Evolutionary conservation across 306 rosid genomes (phyloP).

Genomic region (Cucurbita moschata): DNA sequence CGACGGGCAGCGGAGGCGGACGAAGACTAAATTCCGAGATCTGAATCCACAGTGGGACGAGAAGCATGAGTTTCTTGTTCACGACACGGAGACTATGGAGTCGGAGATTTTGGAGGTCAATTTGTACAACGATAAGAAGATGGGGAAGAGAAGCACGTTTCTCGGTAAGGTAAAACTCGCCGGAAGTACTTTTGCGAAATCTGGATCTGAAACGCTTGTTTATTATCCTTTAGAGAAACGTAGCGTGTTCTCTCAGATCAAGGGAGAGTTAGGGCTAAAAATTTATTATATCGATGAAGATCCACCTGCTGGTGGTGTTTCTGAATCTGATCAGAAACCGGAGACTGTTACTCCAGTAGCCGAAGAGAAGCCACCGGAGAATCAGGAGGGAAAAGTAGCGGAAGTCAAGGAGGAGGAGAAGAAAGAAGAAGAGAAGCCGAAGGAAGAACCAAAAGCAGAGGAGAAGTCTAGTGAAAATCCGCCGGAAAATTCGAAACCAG

Average conservation of each 20-base stretch:
- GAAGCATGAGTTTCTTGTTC: conserved; percentile 53
- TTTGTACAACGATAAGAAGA: conserved; percentile 63
- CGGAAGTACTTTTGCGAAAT: conserved; percentile 30
- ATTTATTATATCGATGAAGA: conserved; percentile 46
- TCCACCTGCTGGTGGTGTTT: conserved; percentile 18
- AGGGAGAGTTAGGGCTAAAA: conserved; percentile 65
- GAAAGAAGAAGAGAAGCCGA: conserved; percentile 19
- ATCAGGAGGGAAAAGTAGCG: conserved; percentile 14
- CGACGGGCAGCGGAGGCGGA: conserved; percentile 72
- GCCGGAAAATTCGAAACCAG: not conserved
- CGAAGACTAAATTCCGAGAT: conserved; percentile 60
- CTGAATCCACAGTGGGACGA: conserved; percentile 90
- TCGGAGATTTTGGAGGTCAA: conserved; percentile 49
- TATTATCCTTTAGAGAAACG: conserved; percentile 79
- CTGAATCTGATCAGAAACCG: conserved; percentile 14
- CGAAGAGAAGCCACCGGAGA: conserved; percentile 27
- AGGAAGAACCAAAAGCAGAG: conserved; percentile 14
- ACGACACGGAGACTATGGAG: conserved; percentile 38
- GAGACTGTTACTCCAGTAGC: not conserved
- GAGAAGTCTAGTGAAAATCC: conserved; percentile 17
- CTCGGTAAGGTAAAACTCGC: conserved; percentile 71
- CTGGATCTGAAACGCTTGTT: conserved; percentile 30
- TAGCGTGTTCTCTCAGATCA: conserved; percentile 81
- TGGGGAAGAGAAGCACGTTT: conserved; percentile 56
- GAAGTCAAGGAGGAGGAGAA: conserved; percentile 11